These are phyloP conservation scores for Avena insularis DNA, from an alignment of 176 grass and related monocot species.

Conservation along the genomic window DNA sequence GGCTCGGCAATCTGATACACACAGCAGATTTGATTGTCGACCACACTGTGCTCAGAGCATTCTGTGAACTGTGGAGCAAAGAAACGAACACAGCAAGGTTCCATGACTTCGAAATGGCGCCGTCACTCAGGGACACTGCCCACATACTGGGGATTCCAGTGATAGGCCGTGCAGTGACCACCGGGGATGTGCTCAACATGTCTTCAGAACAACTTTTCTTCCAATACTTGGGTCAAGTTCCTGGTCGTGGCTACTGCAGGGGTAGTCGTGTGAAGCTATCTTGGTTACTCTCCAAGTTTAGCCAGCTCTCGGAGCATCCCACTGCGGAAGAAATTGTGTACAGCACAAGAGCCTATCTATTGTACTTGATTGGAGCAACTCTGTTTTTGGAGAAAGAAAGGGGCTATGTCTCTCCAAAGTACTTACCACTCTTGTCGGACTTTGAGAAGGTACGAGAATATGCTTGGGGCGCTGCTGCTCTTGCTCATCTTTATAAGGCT, in stretches of 20 bases:
- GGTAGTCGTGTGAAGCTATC: conserved; percentile 32
- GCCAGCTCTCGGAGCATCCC: conserved; percentile 14
- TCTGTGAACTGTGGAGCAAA: conserved; percentile 37
- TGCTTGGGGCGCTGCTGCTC: conserved; percentile 42
- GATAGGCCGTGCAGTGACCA: conserved; percentile 31
- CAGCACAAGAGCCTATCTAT: conserved; percentile 45
- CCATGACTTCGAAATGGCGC: conserved; percentile 46
- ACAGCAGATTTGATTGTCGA: neutral
- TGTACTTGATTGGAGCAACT: conserved; percentile 44
- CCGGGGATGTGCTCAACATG: conserved; percentile 20
- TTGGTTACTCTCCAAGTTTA: conserved; percentile 35
- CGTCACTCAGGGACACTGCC: conserved; percentile 33
- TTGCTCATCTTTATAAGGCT: conserved; percentile 40
- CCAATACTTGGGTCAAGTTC: conserved; percentile 35
- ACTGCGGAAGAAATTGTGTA: conserved; percentile 24
- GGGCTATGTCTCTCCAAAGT: conserved; percentile 43
- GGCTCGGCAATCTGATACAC: conserved; percentile 35
- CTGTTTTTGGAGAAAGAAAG: conserved; percentile 16
- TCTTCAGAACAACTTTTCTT: neutral
- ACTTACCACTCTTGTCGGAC: conserved; percentile 36
- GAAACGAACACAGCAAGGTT: conserved; percentile 39
- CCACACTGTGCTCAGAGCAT: neutral
- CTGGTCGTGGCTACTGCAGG: neutral
- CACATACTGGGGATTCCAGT: conserved; percentile 38
- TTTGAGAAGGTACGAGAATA: conserved; percentile 34